phyloP scores from a whole-genome alignment of 805 yeast genomes.

The Pichia nanzhaoensis region DNA sequence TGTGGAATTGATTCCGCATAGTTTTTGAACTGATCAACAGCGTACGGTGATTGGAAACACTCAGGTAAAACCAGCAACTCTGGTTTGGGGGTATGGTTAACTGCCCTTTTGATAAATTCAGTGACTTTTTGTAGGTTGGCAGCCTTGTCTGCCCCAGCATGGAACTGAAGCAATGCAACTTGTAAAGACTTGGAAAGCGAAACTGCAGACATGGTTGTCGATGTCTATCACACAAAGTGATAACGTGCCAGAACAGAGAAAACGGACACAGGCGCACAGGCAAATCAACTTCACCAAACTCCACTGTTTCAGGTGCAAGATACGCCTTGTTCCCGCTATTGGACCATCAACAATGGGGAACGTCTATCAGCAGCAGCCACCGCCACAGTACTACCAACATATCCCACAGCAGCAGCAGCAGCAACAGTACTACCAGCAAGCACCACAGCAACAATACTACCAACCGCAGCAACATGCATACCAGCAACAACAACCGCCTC shows the following conservation, averaged over 20 bases:
- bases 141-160: slow-evolving; percentile 74
- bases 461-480: slow-evolving; percentile 1
- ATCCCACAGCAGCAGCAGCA: background rate
- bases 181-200: slow-evolving; percentile 45
- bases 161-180: slow-evolving; percentile 79
- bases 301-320: too few relatives aligned
- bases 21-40: slow-evolving; percentile 76
- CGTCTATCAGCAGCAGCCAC: background rate
- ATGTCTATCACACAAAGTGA: too few relatives aligned
- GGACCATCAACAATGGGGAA: background rate
- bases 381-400: slow-evolving; percentile 1
- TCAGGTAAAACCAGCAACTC: slow-evolving; percentile 87
- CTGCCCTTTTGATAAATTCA: slow-evolving; percentile 57
- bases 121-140: slow-evolving; percentile 69
- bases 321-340: too few relatives aligned
- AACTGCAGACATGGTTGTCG: slow-evolving; percentile 8
- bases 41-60: slow-evolving; percentile 93
- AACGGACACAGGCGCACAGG: too few relatives aligned
- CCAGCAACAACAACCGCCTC: slow-evolving; percentile 3
- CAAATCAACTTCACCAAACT: too few relatives aligned
- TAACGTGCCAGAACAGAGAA: too few relatives aligned
- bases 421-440: slow-evolving; percentile 1
- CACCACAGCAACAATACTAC: slow-evolving; percentile 1
- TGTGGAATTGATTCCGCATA: slow-evolving; percentile 83
- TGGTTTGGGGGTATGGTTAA: slow-evolving; percentile 43